Conservation (phyloP, 306 rosid genomes). For the Ormosia semicastrata region DNA sequence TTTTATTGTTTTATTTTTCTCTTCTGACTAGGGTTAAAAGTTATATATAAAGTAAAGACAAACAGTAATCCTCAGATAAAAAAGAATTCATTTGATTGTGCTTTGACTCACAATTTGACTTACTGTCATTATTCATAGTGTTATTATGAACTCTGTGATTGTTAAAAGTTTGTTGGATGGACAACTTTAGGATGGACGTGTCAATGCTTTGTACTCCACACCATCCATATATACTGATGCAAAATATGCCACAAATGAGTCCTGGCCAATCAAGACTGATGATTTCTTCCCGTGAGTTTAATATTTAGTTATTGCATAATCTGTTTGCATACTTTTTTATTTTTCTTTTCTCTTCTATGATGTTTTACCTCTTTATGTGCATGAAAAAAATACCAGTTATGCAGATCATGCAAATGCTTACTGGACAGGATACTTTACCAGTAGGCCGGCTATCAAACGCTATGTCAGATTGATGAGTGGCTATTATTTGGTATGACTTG, state of each 20-base stretch:
- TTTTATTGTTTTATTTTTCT: background rate
- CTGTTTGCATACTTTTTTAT: constrained; percentile 5
- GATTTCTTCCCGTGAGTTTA: constrained; percentile 89
- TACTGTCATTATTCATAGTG: background rate
- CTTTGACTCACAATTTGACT: constrained; percentile 7
- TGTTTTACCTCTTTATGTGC: constrained; percentile 27
- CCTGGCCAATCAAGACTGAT: constrained; percentile 75
- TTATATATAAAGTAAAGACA: background rate
- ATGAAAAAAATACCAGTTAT: constrained; percentile 52
- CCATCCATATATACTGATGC: constrained; percentile 93
- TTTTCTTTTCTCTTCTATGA: background rate
- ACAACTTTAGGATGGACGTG: constrained; percentile 80
- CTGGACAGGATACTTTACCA: constrained; percentile 94
- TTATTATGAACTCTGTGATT: constrained; percentile 15
- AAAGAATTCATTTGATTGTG: background rate
- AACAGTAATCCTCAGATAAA: background rate
- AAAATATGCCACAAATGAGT: constrained; percentile 61
- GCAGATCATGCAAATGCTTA: constrained; percentile 67
- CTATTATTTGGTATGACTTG: constrained; percentile 69
- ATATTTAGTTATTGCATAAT: constrained; percentile 5
- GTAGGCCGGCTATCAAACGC: constrained; percentile 80
- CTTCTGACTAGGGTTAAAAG: background rate
- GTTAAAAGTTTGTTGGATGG: constrained; percentile 22
- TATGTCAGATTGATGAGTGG: constrained; percentile 75
- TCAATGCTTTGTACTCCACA: constrained; percentile 85